Evolutionary conservation across 2,329 filamentous ascomycete species (phyloP).

Genomic region (Colletotrichum plurivorum): DNA sequence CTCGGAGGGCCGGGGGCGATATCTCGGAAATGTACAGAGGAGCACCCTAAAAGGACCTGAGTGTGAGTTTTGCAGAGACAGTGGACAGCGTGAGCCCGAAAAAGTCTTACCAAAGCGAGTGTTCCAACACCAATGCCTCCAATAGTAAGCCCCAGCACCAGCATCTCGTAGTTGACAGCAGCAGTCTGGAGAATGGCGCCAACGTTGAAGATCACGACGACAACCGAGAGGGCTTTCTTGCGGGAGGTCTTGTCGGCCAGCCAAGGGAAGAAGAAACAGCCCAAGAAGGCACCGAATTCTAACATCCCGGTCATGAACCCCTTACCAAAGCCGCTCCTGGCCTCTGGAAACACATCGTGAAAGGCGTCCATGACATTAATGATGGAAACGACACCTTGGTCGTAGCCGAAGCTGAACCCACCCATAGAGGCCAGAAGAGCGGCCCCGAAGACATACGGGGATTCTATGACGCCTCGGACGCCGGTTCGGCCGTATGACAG

Average conservation of each 20-base stretch:
- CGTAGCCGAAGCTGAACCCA: conserved; percentile 51
- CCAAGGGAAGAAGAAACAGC: conserved; percentile 49
- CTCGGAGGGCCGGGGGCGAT: neutral
- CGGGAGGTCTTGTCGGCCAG: conserved; percentile 58
- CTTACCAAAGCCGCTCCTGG: conserved; percentile 35
- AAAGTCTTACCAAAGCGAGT: neutral
- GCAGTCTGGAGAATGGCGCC: conserved; percentile 57
- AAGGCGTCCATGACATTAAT: conserved; percentile 62
- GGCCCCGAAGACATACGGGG: conserved; percentile 40
- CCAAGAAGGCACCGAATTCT: conserved; percentile 55
- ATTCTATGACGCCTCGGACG: neutral
- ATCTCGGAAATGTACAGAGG: conserved; percentile 5
- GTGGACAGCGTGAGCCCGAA: too few relatives aligned
- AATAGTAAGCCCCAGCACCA: conserved; percentile 39
- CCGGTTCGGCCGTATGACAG: neutral
- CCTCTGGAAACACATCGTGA: conserved; percentile 52
- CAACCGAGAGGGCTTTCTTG: conserved; percentile 57
- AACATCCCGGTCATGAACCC: conserved; percentile 58
- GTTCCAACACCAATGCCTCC: neutral
- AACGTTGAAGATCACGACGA: conserved; percentile 54
- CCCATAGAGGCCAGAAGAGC: conserved; percentile 51
- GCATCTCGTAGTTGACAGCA: conserved; percentile 43
- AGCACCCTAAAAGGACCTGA: neutral
- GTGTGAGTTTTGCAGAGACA: too few relatives aligned
- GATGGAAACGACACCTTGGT: conserved; percentile 54